Evolutionary conservation across 2,329 filamentous ascomycete species (phyloP).

Genomic region (Pseudocercospora ulei): DNA sequence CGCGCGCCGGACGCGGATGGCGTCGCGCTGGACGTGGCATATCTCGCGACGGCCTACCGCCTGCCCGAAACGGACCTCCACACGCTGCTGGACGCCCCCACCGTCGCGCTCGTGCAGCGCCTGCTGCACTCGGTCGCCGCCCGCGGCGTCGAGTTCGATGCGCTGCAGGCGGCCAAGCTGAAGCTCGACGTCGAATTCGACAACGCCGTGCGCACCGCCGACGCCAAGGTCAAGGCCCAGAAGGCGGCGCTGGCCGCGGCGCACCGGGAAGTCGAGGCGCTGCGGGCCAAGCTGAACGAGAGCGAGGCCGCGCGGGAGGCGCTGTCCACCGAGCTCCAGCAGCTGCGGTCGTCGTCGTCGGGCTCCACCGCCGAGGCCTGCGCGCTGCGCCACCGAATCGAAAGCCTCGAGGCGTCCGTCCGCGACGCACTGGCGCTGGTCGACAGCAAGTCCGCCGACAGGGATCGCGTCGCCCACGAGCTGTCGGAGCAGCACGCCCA

Average conservation of each 20-base stretch:
- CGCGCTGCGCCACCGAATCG: constrained; percentile 69
- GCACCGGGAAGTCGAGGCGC: constrained; percentile 69
- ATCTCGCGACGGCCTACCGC: constrained; percentile 61
- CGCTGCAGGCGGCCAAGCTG: constrained; percentile 76
- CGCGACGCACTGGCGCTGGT: constrained; percentile 81
- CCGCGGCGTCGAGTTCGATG: constrained; percentile 75
- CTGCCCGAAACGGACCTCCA: constrained; percentile 56
- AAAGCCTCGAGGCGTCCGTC: constrained; percentile 81
- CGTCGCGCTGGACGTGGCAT: constrained; percentile 57
- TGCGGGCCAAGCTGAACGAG: constrained; percentile 68
- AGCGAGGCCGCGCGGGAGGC: constrained; percentile 68
- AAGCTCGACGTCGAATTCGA: constrained; percentile 87
- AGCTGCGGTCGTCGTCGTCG: constrained; percentile 63
- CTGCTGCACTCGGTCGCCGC: constrained; percentile 64
- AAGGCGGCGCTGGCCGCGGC: constrained; percentile 75
- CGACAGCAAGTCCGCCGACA: constrained; percentile 77
- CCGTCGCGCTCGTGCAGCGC: constrained; percentile 63
- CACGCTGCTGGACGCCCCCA: constrained; percentile 57
- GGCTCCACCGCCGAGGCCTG: constrained; percentile 65
- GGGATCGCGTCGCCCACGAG: constrained; percentile 77
- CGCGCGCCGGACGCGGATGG: constrained; percentile 39
- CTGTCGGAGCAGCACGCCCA: constrained; percentile 83
- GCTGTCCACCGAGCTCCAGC: constrained; percentile 71
- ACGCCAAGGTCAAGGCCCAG: constrained; percentile 70
- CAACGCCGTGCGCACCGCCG: constrained; percentile 71